These are phyloP conservation scores for Kodamaea laetipori DNA, from an alignment of 805 yeast species.

Conservation along the genomic window DNA sequence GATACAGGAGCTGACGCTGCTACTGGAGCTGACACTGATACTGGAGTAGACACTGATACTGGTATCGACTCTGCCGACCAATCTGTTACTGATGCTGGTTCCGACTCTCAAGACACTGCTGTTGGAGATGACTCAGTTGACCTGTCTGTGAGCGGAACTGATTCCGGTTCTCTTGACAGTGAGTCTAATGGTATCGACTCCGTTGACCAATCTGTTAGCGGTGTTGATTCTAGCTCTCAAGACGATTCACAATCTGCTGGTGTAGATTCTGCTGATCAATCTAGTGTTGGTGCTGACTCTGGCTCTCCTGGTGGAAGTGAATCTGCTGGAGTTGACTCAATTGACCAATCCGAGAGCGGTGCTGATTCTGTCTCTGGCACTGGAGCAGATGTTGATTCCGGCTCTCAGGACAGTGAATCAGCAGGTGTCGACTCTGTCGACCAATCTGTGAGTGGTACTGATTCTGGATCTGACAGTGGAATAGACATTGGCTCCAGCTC, in stretches of 20 bases:
- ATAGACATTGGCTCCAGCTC: background rate
- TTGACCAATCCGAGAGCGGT: no score
- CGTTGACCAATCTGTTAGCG: background rate
- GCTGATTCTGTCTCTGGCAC: no score
- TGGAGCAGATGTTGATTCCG: no score
- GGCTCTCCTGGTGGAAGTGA: no score
- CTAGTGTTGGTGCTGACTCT: no score
- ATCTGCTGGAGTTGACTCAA: no score
- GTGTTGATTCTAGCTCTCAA: no score
- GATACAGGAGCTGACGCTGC: background rate
- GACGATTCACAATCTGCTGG: background rate
- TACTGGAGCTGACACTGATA: background rate
- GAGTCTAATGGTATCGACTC: no score
- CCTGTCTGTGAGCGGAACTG: background rate
- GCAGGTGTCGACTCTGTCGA: background rate
- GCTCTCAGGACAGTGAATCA: no score
- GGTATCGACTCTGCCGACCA: background rate
- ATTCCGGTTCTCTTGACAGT: background rate
- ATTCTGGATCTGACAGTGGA: background rate
- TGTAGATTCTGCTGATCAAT: constrained; percentile 1
- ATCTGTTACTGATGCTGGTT: background rate
- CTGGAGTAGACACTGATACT: background rate
- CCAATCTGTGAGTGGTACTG: background rate
- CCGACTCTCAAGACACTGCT: background rate
- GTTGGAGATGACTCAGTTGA: background rate